Evolutionary conservation across 257 asterid species (phyloP).

Genomic region (Misopates orontium): DNA sequence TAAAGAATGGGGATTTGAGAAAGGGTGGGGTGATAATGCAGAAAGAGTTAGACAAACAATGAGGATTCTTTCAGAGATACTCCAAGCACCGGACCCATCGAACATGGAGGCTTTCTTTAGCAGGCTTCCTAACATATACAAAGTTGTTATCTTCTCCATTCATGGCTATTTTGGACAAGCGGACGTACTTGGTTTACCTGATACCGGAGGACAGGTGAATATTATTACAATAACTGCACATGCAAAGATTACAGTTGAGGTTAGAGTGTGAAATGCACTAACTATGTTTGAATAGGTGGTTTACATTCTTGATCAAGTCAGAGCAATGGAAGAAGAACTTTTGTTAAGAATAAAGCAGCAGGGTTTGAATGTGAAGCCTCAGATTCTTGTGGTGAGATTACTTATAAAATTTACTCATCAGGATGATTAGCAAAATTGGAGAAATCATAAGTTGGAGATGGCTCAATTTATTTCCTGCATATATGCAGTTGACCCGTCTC

Average conservation of each 20-base stretch:
- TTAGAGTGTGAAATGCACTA: constrained; percentile 5
- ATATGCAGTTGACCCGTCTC: constrained; percentile 63
- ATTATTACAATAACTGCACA: background rate
- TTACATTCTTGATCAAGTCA: constrained; percentile 86
- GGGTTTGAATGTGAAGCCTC: constrained; percentile 70
- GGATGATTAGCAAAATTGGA: background rate
- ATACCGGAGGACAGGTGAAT: constrained; percentile 83
- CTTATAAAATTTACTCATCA: constrained; percentile 8
- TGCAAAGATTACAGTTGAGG: background rate
- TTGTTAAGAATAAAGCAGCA: constrained; percentile 64
- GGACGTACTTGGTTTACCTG: constrained; percentile 83
- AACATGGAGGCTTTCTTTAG: constrained; percentile 58
- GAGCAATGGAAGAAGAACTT: constrained; percentile 77
- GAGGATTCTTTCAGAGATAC: constrained; percentile 67
- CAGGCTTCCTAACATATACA: constrained; percentile 62
- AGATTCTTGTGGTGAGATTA: constrained; percentile 67
- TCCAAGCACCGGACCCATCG: constrained; percentile 76
- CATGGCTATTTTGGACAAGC: constrained; percentile 93
- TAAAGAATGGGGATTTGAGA: constrained; percentile 74
- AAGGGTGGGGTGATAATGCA: constrained; percentile 79
- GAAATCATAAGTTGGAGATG: constrained; percentile 7
- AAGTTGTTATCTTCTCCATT: constrained; percentile 69
- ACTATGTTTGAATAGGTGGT: constrained; percentile 55
- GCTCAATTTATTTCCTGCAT: constrained; percentile 24
- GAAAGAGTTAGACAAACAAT: constrained; percentile 64